A percentile compares a stretch with the other conserved stretches of the same genome.
These are phyloP conservation scores for Endocalyx cinctus DNA, from an alignment of 2,329 filamentous ascomycete genomes.

Conservation along the genomic window DNA sequence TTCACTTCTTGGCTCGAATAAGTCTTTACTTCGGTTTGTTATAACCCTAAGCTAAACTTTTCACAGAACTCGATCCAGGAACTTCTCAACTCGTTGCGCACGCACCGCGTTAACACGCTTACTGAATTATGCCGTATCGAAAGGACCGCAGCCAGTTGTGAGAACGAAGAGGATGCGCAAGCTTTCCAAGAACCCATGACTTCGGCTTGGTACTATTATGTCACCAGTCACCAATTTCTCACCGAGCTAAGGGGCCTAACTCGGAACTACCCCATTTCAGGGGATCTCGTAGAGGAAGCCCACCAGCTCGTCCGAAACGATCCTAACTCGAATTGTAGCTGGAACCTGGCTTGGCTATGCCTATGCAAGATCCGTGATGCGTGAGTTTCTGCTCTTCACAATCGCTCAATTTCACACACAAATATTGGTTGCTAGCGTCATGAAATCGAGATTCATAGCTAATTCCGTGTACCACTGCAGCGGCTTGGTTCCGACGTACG, in stretches of 20 bases:
- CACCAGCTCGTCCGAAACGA: constrained; percentile 60
- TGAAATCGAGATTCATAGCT: too few species aligned
- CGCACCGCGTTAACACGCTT: constrained; percentile 68
- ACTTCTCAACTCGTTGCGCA: constrained; percentile 58
- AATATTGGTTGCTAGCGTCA: too few species aligned
- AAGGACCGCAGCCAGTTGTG: constrained; percentile 54
- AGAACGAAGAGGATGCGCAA: constrained; percentile 54
- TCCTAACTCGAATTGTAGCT: constrained; percentile 62
- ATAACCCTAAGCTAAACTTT: too few species aligned
- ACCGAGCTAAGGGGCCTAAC: constrained; percentile 67
- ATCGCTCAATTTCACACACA: neutral
- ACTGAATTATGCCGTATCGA: constrained; percentile 70
- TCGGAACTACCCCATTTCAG: constrained; percentile 62
- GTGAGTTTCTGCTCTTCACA: constrained; percentile 36
- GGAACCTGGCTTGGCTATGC: constrained; percentile 73
- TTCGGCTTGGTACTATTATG: constrained; percentile 66
- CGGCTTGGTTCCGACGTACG: constrained; percentile 56
- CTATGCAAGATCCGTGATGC: constrained; percentile 61
- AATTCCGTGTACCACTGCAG: constrained; percentile 35
- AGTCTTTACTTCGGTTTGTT: too few species aligned
- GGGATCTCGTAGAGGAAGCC: constrained; percentile 60
- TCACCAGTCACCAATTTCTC: constrained; percentile 64
- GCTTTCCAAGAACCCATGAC: constrained; percentile 62
- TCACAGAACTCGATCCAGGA: constrained; percentile 36
- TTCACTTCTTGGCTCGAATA: too few species aligned